A percentile compares a stretch with the other conserved stretches of the same genome.
These are phyloP conservation scores for Thalassiosira ordinaria DNA, from an alignment of 352 stramenopile genomes.

Conservation along the genomic window DNA sequence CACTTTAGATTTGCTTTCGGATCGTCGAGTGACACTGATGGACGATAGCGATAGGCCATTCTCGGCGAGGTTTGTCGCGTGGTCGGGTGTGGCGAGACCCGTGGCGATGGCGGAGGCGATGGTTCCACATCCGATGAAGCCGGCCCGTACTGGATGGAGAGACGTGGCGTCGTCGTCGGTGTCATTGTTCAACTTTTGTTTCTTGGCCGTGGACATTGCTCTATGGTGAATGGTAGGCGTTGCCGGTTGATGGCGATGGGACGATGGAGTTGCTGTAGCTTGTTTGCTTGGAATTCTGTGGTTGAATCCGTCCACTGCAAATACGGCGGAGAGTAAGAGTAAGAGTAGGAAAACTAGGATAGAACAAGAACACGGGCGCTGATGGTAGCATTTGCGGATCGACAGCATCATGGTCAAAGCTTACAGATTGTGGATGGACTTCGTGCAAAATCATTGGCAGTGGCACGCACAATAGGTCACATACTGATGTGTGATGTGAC, in stretches of 20 bases:
- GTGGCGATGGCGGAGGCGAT: conserved; percentile 77
- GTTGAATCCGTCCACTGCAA: not conserved
- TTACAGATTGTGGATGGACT: too few species aligned
- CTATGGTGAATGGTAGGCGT: too few species aligned
- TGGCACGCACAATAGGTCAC: too few species aligned
- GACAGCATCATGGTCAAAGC: too few species aligned
- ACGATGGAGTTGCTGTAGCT: too few species aligned
- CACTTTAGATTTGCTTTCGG: conserved; percentile 55
- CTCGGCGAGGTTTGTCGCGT: conserved; percentile 8
- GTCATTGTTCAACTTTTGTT: not conserved
- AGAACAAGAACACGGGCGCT: not conserved
- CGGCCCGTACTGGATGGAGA: conserved; percentile 33
- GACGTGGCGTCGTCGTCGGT: not conserved
- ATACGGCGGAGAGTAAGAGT: not conserved
- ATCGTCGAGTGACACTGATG: conserved; percentile 69
- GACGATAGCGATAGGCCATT: conserved; percentile 22
- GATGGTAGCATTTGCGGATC: not conserved
- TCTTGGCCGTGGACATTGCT: not conserved
- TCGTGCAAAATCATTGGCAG: too few species aligned
- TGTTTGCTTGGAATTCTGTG: not conserved
- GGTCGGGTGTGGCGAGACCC: conserved; percentile 52
- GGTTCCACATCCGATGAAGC: conserved; percentile 81
- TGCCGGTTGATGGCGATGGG: too few species aligned
- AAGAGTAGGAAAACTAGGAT: not conserved
- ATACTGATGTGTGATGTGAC: too few species aligned